Percentiles rank a stretch among this genome's conserved stretches.
phyloP scores from a whole-genome alignment of 371 early-diverging fungal species.

The Choanephora cucurbitarum region DNA sequence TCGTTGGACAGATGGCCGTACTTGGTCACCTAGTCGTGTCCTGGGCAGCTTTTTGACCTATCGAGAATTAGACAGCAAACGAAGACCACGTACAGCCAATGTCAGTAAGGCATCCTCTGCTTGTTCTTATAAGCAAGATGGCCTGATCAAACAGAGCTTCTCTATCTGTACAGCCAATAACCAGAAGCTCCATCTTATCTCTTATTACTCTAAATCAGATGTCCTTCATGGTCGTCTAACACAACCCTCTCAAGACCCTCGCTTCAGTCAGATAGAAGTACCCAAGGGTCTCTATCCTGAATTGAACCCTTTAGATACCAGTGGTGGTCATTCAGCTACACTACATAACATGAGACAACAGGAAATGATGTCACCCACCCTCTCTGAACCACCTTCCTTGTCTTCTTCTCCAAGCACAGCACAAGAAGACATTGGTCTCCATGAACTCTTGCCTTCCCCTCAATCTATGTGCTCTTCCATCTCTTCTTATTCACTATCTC shows the following conservation, averaged over 20 bases:
- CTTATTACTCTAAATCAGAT: slow-evolving; percentile 82
- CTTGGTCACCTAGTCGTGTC: slow-evolving; percentile 86
- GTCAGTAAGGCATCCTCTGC: slow-evolving; percentile 38
- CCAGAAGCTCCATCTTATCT: slow-evolving; percentile 84
- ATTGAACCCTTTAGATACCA: slow-evolving; percentile 48
- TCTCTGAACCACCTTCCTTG: slow-evolving; percentile 8
- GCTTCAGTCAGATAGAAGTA: slow-evolving; percentile 49
- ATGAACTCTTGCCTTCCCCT: slow-evolving; percentile 15
- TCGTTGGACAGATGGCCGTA: slow-evolving; percentile 89
- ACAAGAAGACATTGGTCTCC: slow-evolving; percentile 15
- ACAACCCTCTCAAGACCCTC: slow-evolving; percentile 57
- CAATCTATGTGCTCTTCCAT: slow-evolving; percentile 9
- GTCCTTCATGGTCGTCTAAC: slow-evolving; percentile 54
- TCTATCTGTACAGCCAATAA: slow-evolving; percentile 74
- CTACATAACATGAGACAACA: slow-evolving; percentile 24
- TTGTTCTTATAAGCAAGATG: slow-evolving; percentile 59
- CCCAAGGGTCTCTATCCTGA: slow-evolving; percentile 72
- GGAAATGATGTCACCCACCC: slow-evolving; percentile 7
- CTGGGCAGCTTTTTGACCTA: slow-evolving; percentile 77
- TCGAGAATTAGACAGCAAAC: slow-evolving; percentile 68
- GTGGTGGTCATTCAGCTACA: slow-evolving; percentile 50
- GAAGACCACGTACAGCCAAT: slow-evolving; percentile 43
- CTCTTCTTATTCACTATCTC: not conserved
- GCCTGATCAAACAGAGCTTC: slow-evolving; percentile 64
- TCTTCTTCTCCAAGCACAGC: slow-evolving; percentile 11